These are phyloP conservation scores for Blastobotrys peoriensis DNA, from an alignment of 805 yeast genomes.

Conservation along the genomic window DNA sequence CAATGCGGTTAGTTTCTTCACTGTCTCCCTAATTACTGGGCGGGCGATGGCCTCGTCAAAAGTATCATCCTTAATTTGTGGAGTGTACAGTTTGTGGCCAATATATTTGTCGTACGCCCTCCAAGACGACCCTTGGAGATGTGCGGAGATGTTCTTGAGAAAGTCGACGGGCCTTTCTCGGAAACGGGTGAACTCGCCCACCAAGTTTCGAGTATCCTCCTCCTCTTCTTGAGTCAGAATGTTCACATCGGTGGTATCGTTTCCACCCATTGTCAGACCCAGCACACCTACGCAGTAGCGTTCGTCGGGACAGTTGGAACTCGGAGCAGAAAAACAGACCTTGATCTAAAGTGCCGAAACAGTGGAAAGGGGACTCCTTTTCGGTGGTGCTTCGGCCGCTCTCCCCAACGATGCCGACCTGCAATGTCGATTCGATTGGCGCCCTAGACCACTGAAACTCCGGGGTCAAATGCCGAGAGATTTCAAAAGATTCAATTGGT, in stretches of 20 bases:
- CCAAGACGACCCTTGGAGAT: conserved; percentile 31
- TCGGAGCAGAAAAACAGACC: too few species aligned
- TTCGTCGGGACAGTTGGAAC: too few species aligned
- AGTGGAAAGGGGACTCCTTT: too few species aligned
- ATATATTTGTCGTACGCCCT: conserved; percentile 34
- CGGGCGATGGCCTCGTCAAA: conserved; percentile 25
- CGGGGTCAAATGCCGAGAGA: too few species aligned
- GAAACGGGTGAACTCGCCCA: conserved; percentile 30
- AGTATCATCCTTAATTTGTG: conserved; percentile 28
- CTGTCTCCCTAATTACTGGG: conserved; percentile 26
- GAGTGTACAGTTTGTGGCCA: conserved; percentile 31
- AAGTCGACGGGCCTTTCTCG: conserved; percentile 32
- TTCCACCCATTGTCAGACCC: conserved; percentile 1
- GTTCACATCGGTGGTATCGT: conserved; percentile 1
- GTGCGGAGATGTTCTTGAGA: conserved; percentile 26
- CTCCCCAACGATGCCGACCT: too few species aligned
- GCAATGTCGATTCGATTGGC: too few species aligned
- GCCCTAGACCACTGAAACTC: too few species aligned
- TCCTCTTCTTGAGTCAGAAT: conserved; percentile 1
- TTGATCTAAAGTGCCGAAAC: too few species aligned
- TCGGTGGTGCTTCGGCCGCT: too few species aligned
- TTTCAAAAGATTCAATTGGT: too few species aligned
- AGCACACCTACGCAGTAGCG: too few species aligned
- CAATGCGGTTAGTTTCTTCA: conserved; percentile 28
- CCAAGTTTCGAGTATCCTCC: conserved; percentile 22